Evolutionary conservation across 2,329 filamentous ascomycete genomes (phyloP).

Genomic region (Delphinella strobiligena): DNA sequence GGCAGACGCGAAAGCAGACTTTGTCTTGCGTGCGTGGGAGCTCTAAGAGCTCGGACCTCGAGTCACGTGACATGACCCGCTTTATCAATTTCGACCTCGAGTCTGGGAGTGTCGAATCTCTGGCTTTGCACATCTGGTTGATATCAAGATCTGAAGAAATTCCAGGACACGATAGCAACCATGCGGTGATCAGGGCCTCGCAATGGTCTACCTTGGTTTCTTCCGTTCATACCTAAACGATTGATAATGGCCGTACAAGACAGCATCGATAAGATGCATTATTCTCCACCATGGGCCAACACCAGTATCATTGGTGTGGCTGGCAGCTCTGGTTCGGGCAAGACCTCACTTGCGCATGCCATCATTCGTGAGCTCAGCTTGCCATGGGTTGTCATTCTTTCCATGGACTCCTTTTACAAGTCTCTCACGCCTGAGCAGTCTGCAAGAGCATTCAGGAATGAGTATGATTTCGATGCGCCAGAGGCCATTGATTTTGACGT

Average conservation of each 20-base stretch:
- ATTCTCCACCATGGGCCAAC: conserved; percentile 91
- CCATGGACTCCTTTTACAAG: conserved; percentile 99
- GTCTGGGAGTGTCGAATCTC: background rate
- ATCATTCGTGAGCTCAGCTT: conserved; percentile 83
- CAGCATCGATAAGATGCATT: conserved; percentile 45
- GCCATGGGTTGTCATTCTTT: conserved; percentile 95
- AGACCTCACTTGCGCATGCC: conserved; percentile 85
- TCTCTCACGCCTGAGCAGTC: conserved; percentile 69
- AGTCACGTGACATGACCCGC: background rate
- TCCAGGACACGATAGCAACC: background rate
- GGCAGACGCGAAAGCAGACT: background rate
- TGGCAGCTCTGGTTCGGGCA: conserved; percentile 87
- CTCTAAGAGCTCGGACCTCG: background rate
- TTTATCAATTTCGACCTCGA: background rate
- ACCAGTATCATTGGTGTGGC: conserved; percentile 94
- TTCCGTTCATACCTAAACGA: conserved; percentile 5
- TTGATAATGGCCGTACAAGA: conserved; percentile 5
- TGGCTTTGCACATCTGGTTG: background rate
- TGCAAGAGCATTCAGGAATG: conserved; percentile 69
- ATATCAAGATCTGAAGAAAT: background rate
- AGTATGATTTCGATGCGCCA: conserved; percentile 93
- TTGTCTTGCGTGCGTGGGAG: background rate
- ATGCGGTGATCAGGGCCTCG: conserved; percentile 1
- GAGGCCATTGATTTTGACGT: conserved; percentile 91
- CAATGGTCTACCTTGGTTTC: conserved; percentile 6